Evolutionary conservation across 164 flowering plant species (phyloP).

Genomic region (Buxus sempervirens): DNA sequence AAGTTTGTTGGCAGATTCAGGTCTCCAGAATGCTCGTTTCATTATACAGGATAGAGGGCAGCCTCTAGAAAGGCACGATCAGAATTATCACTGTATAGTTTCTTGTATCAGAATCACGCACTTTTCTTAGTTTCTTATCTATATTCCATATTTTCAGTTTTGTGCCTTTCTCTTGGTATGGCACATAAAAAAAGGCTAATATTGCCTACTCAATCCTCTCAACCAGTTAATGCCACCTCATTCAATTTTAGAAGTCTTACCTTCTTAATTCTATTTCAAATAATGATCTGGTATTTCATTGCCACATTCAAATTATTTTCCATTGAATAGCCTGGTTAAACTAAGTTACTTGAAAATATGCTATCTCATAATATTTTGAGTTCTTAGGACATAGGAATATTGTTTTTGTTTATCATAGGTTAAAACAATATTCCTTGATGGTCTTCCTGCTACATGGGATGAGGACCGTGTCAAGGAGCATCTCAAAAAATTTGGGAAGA

Average conservation of each 20-base stretch:
- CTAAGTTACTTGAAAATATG: neutral
- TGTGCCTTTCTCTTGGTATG: neutral
- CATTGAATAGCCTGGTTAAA: neutral
- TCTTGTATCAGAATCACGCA: too few species aligned
- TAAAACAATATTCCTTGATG: constrained; percentile 28
- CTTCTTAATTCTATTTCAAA: neutral
- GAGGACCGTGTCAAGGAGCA: constrained; percentile 27
- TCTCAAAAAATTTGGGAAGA: constrained; percentile 26
- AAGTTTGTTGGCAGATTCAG: neutral
- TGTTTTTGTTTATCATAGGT: constrained; percentile 18
- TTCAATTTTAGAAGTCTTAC: neutral
- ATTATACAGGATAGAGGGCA: neutral
- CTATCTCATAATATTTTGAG: neutral
- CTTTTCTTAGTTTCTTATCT: too few species aligned
- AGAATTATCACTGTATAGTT: neutral
- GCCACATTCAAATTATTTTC: constrained; percentile 1
- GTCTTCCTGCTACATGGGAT: constrained; percentile 31
- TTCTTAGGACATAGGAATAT: neutral
- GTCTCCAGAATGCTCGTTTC: neutral
- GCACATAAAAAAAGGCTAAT: neutral
- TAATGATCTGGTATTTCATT: neutral
- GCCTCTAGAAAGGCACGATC: neutral
- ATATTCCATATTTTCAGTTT: neutral
- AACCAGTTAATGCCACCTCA: neutral
- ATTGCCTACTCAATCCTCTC: neutral